Evolutionary conservation across 2,329 filamentous ascomycete species (phyloP), one percentile per base, ranked within the genome.

Genomic region (Xylogone sp.): DNA sequence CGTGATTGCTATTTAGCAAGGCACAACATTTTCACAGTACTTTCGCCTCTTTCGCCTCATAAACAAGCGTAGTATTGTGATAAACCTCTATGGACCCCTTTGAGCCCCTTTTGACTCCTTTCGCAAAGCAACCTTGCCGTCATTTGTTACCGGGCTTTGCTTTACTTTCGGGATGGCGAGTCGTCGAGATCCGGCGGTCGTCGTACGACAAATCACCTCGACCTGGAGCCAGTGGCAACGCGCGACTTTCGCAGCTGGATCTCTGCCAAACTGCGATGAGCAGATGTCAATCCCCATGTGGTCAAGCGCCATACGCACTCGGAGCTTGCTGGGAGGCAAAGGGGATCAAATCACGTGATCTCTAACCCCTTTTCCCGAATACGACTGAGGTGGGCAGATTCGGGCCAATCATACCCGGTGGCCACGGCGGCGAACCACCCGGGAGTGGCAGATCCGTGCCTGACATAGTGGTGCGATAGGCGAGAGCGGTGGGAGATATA

Each of bases 391-490:
- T 27, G 24, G 24, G 24, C 24, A 27, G 24, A n/a, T n/a, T n/a
- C n/a, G n/a, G n/a, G n/a, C n/a, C n/a, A n/a, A n/a, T n/a, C n/a
- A n/a, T n/a, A n/a, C n/a, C n/a, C n/a, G n/a, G n/a, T n/a, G 13
- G 13, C 13, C 8, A 31, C 34, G 13, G 12, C 20, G 24, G 8
- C 24, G 20, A 5, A 12, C 13, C 8, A 8, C 16, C 43, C 18
- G 18, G 18, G 5, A 22, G n/a, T 45, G 43, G 43, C 43, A 24
- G 20, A 22, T 39, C 34, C 34, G 43, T 45, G 6, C 43, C 43
- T 45, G 43, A 45, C 16, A 45, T 45, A 22, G 43, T 45, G 43
- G 43, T 45, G 24, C 43, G 43, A 45, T 22, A 22, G 43, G 43
- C 43, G 21, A 21, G 43, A 8, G 16, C 20, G 42, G 10, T 43